These are phyloP conservation scores for Cephaloascus albidus DNA, from an alignment of 805 yeast species.

Conservation along the genomic window DNA sequence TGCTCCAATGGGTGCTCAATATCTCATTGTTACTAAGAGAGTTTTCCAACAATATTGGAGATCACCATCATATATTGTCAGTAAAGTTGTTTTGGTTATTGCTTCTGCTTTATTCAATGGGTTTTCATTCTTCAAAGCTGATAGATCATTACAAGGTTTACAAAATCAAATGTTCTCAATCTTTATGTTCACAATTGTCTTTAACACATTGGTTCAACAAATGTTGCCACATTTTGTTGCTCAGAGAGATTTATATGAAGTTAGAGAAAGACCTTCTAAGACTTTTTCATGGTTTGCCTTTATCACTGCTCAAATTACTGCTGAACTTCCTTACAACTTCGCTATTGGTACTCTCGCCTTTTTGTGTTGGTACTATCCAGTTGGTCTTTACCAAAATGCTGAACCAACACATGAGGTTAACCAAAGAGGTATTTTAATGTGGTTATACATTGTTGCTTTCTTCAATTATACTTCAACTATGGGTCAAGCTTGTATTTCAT, in stretches of 20 bases:
- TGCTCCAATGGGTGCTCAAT: slow-evolving; percentile 22
- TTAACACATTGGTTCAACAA: slow-evolving; percentile 52
- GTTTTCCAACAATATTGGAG: slow-evolving; percentile 39
- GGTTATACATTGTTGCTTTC: slow-evolving; percentile 21
- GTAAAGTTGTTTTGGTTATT: slow-evolving; percentile 44
- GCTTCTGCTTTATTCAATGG: slow-evolving; percentile 59
- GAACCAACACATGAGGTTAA: slow-evolving; percentile 29
- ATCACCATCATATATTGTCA: slow-evolving; percentile 49
- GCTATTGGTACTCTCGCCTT: slow-evolving; percentile 41
- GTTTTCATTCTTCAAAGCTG: slow-evolving; percentile 31
- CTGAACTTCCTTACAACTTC: slow-evolving; percentile 54
- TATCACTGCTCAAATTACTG: slow-evolving; percentile 40
- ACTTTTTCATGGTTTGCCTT: slow-evolving; percentile 65
- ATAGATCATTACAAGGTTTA: slow-evolving; percentile 41
- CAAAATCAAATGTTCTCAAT: slow-evolving; percentile 52
- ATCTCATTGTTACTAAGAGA: slow-evolving; percentile 11
- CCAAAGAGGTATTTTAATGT: slow-evolving; percentile 22
- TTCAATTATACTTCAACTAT: slow-evolving; percentile 39
- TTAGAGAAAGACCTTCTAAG: slow-evolving; percentile 60
- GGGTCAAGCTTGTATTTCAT: slow-evolving; percentile 52
- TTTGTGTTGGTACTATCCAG: slow-evolving; percentile 43
- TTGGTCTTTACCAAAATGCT: slow-evolving; percentile 55
- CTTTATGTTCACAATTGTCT: slow-evolving; percentile 47
- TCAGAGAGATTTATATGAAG: slow-evolving; percentile 57
- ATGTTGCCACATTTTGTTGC: slow-evolving; percentile 48